Base-by-base conservation (phyloP, 768 basidiomycete species). In the Hericium erinaceus region DNA sequence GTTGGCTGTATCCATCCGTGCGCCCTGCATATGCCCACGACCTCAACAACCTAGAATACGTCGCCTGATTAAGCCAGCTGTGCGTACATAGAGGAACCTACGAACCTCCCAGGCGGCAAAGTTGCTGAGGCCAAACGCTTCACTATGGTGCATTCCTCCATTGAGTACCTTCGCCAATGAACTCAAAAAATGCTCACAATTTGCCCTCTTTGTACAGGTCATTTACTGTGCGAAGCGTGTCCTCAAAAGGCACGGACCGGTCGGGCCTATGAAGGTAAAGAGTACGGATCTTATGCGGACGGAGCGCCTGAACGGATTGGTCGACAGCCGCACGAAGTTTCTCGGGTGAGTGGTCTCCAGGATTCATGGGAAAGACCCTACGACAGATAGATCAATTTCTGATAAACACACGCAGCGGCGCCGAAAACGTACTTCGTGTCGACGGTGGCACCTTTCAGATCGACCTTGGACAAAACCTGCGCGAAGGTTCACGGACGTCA, bases 221-320 rank as follows among this genome's bases (percentile, higher is more conserved):
- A 49, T 85, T 73, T 2, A 83, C 71, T 13, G 76, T 79, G 28
- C 76, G 76, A 24, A 80, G 60, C 0, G 83, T 85, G 7, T 79
- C 74, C 61, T 81, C 79, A 56, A 79, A 84, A 0, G 82, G 78
- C 3, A 81, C 77, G 13, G 72, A 75, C 24, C 79, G 74, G 64
- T 86, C 83, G 1, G 84, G 84, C 11, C 75, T 79, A 58, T 85
- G 84, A 33, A 85, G 70, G 60, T 84, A 85, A 68, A 80, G 74
- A 16, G 77, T 76, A 4, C 77, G 73, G 18, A 72, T 74, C 57
- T 73, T 83, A 67, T 76, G 67, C 5, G 73, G 70, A 38, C 75
- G 72, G 16, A 84, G 69, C 11, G 67, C 68, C 39, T 74, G 67
- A 44, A 83, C 68, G 1, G 82, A 85, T 4, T 60, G 67, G 16